These are phyloP conservation scores for Geotrichum macrosporum DNA, from an alignment of 1,139 yeast genomes.

Conservation along the genomic window DNA sequence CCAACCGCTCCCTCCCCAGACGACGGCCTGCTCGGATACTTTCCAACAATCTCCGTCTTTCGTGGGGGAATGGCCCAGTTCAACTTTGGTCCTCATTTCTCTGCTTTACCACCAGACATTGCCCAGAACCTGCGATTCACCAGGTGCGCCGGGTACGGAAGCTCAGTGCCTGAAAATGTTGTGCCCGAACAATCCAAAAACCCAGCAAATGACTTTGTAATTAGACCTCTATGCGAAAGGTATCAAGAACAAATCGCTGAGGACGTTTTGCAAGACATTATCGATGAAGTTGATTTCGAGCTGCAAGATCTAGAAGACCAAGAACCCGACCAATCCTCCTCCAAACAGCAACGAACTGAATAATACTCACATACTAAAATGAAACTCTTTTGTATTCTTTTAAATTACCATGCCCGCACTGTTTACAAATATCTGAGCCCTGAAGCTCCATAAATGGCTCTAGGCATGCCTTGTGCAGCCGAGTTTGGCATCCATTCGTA, in stretches of 20 bases:
- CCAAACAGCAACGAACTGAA: neutral
- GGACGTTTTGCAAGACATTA: slow-evolving; percentile 73
- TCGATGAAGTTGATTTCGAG: slow-evolving; percentile 80
- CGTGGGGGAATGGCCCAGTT: slow-evolving; percentile 71
- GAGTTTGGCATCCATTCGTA: slow-evolving; percentile 25
- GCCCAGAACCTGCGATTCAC: slow-evolving; percentile 33
- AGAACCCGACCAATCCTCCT: neutral
- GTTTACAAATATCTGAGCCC: neutral
- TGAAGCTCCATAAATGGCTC: slow-evolving; percentile 38
- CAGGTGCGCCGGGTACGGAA: slow-evolving; percentile 57
- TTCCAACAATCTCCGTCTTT: slow-evolving; percentile 82
- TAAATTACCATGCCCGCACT: slow-evolving; percentile 2
- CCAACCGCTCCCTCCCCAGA: slow-evolving; percentile 38
- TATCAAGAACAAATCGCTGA: slow-evolving; percentile 71
- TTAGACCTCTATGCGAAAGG: slow-evolving; percentile 54
- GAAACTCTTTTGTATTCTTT: slow-evolving; percentile 11
- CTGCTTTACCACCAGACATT: slow-evolving; percentile 40
- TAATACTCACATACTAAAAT: slow-evolving; percentile 21
- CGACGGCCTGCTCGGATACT: slow-evolving; percentile 85
- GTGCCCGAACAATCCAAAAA: slow-evolving; percentile 17
- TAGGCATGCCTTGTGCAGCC: slow-evolving; percentile 48
- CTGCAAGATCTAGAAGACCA: slow-evolving; percentile 41
- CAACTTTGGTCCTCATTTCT: slow-evolving; percentile 66
- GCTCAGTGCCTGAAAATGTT: neutral
- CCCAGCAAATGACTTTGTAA: slow-evolving; percentile 23